Evolutionary conservation across 2,329 filamentous ascomycete genomes (phyloP), one percentile per base, ranked within the genome.

Genomic region (Ceratocystiopsis sp.): DNA sequence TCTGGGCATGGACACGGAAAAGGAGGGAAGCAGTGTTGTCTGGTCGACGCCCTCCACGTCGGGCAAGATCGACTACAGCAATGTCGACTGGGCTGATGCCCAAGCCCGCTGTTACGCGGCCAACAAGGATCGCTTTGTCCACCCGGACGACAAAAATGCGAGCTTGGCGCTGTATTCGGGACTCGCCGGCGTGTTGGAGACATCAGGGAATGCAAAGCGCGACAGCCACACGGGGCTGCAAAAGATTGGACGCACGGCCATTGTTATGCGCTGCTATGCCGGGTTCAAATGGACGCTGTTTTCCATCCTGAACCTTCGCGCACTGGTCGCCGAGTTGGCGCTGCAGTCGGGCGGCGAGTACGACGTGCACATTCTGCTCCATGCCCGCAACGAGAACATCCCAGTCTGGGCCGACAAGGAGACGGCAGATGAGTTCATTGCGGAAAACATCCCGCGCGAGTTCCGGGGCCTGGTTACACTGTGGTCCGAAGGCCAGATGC

Each of bases 401-500:
- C 82, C 80, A 38, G 84, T 93, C 51, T 93, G 82, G 81, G 75
- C 83, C 0, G 84, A 91, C 53, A 74, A 81, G 16, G 68, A 72
- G 32, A 80, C 77, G 0, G 84, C 85, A 46, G 72, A 85, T 51
- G 68, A 71, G 15, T 73, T 89, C 53, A 65, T 93, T 55, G 69
- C 75, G 55, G 63, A 73, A 40, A 71, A 73, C 45, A 73, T 87
- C 2, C 82, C 83, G 0, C 56, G 64, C 18, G 82, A 89, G 56
- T 93, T 93, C 59, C 81, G 79, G 55, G 75, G 78, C 47, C 73
- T 93, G 58, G 82, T 80, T 38, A 84, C 80, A 0, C 65, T 93
- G 7, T 93, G 85, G 85, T 86, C 83, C 3, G 84, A 91, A 58
- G 69, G 75, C 42, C 83, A 89, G 59, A 89, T 93, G 82, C 69